phyloP scores from a whole-genome alignment of 108 stramenopile species.

The Cylindrotheca fusiformis region DNA sequence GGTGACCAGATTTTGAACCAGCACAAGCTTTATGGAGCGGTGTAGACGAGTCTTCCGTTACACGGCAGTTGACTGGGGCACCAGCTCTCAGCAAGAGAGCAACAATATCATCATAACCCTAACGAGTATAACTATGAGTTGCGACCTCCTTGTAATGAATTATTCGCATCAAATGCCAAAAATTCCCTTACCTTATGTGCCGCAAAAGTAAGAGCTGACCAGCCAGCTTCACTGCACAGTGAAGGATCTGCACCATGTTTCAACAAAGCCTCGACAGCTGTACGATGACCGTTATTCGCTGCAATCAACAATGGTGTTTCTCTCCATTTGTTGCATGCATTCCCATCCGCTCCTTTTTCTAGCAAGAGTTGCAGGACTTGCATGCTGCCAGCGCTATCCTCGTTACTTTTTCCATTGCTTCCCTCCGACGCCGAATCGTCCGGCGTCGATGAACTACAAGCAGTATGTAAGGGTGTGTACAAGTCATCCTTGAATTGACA shows the following conservation, averaged over 20 bases:
- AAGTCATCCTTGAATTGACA: conserved; percentile 93
- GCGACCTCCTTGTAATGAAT: background rate
- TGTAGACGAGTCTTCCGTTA: conserved; percentile 82
- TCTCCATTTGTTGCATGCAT: conserved; percentile 90
- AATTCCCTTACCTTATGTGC: conserved; percentile 72
- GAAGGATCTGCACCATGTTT: conserved; percentile 78
- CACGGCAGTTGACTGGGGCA: conserved; percentile 83
- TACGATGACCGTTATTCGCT: conserved; percentile 86
- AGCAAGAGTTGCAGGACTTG: conserved; percentile 77
- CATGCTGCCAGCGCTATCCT: conserved; percentile 47
- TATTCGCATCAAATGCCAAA: background rate
- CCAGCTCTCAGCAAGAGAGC: conserved; percentile 59
- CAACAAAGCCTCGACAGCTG: conserved; percentile 79
- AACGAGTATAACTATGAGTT: conserved; percentile 3
- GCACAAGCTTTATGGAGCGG: conserved; percentile 91
- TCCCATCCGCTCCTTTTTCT: conserved; percentile 81
- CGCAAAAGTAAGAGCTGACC: conserved; percentile 90
- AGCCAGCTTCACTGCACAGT: conserved; percentile 84
- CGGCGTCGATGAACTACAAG: conserved; percentile 63
- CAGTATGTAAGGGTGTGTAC: conserved; percentile 88
- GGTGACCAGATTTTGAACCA: conserved; percentile 79
- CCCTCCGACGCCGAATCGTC: conserved; percentile 30
- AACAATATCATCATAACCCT: conserved; percentile 89
- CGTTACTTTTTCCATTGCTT: conserved; percentile 18
- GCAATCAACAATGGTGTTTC: conserved; percentile 87